Conservation (phyloP, 805 yeast genomes). For the Sugiyamaella boreocaroliniensis region DNA sequence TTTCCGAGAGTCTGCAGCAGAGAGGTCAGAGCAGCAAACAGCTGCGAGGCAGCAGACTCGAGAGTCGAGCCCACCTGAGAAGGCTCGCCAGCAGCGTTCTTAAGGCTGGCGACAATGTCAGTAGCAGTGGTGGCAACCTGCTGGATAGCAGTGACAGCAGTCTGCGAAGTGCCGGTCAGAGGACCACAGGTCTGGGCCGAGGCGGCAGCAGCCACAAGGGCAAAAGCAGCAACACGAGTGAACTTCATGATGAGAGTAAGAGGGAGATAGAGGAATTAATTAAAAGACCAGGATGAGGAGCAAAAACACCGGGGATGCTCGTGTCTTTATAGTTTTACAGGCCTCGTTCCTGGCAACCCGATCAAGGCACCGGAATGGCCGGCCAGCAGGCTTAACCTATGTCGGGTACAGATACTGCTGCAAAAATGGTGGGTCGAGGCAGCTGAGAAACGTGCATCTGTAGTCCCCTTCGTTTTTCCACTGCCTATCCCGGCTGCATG, state of each 20-base stretch:
- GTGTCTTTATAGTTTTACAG: not conserved
- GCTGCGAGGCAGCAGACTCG: conserved; percentile 2
- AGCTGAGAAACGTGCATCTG: not conserved
- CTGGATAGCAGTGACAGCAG: conserved; percentile 4
- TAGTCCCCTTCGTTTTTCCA: not conserved
- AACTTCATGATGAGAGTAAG: conserved; percentile 6
- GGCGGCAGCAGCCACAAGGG: conserved; percentile 2
- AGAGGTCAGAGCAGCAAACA: not conserved
- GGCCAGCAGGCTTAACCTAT: not conserved
- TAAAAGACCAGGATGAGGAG: not conserved
- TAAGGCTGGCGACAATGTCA: conserved; percentile 1
- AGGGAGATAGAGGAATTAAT: not conserved
- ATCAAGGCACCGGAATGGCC: not conserved
- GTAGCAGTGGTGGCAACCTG: not conserved
- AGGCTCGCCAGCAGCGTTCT: not conserved
- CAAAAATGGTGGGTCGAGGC: not conserved
- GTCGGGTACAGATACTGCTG: not conserved
- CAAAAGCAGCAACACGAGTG: conserved; percentile 4
- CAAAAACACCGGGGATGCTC: not conserved
- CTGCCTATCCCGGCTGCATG: not conserved
- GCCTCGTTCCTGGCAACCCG: not conserved
- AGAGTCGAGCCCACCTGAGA: conserved; percentile 1
- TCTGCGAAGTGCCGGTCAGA: conserved; percentile 1
- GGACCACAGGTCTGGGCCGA: conserved; percentile 6
- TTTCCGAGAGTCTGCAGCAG: not conserved